Percentiles rank a stretch among this genome's conserved stretches.
These are phyloP conservation scores for Phytophthora tubulina DNA, from an alignment of 352 stramenopile genomes.

Conservation along the genomic window DNA sequence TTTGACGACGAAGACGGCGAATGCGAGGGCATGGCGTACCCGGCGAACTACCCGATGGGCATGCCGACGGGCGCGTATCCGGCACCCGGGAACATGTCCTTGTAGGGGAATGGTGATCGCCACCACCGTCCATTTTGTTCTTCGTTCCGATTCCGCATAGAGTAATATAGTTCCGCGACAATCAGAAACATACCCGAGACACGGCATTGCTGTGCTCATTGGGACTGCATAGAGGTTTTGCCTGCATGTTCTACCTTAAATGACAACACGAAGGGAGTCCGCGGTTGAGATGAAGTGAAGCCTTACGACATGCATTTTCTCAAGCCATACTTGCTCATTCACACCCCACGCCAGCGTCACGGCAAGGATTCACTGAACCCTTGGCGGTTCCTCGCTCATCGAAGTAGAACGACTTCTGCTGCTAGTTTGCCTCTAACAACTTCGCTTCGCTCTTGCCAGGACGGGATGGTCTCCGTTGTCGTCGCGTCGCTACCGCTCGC, in stretches of 20 bases:
- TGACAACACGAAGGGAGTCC: slow-evolving; percentile 31
- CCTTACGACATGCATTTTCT: background rate
- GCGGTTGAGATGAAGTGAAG: slow-evolving; percentile 11
- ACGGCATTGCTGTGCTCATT: slow-evolving; percentile 4
- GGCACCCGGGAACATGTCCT: slow-evolving; percentile 37
- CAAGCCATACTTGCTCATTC: too few species aligned
- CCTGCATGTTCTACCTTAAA: slow-evolving; percentile 34
- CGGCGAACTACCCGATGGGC: slow-evolving; percentile 13
- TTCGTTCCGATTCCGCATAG: slow-evolving; percentile 45
- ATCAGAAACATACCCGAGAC: slow-evolving; percentile 36
- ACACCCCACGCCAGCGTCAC: too few species aligned
- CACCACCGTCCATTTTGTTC: slow-evolving; percentile 31
- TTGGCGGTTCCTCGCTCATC: background rate
- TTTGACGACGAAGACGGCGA: slow-evolving; percentile 52
- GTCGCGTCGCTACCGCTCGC: background rate
- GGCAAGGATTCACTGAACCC: background rate
- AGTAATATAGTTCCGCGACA: slow-evolving; percentile 48
- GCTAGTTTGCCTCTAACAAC: background rate
- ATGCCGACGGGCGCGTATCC: slow-evolving; percentile 30
- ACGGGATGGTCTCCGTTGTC: background rate
- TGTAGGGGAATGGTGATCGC: slow-evolving; percentile 25
- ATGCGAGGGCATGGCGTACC: slow-evolving; percentile 20
- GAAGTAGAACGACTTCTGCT: slow-evolving; percentile 18
- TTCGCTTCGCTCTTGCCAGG: background rate
- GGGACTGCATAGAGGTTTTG: slow-evolving; percentile 32